Evolutionary conservation across 2,329 filamentous ascomycete genomes (phyloP), one percentile per base, ranked within the genome.

Genomic region (Ophiostoma triangulosporum): DNA sequence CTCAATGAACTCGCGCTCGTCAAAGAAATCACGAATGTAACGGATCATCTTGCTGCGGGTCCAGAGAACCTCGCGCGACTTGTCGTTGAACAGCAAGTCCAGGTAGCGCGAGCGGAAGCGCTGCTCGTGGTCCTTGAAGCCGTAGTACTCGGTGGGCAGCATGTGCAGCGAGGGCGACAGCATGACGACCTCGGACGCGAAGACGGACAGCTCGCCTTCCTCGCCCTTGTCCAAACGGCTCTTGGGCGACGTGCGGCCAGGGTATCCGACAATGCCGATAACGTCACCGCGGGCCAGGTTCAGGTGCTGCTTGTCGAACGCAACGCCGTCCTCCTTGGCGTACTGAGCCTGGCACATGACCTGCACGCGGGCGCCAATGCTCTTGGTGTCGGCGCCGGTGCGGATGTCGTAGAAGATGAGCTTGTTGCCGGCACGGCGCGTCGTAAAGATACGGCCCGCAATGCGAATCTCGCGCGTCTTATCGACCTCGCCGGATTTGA

Each of bases 61-160:
- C 63, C 88, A 77, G 68, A 97, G 86, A 55, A 90, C 85, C 56
- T 94, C 79, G 53, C 89, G 81, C 46, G 86, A 88, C 58, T 77
- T 77, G 64, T 95, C 86, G 71, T 98, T 96, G 84, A 97, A 95
- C 70, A 98, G 93, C 62, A 98, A 75, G 69, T 98, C 93, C 51
- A 98, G 81, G 68, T 95, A 95, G 56, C 91, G 81, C 73, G 95
- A 87, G 62, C 94, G 86, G 77, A 88, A 90, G 57, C 93, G 82
- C 69, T 90, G 86, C 70, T 98, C 93, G 65, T 89, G 81, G 67
- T 97, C 90, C 76, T 95, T 91, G 75, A 97, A 89, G 58, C 91
- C 91, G 66, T 88, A 96, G 71, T 91, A 84, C 69, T 93, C 88
- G 57, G 86, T 84, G 54, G 93, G 93, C 61, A 94, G 77, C 73